Conservation (phyloP, 2,329 filamentous ascomycete genomes). For the Calonectria hongkongensis region DNA sequence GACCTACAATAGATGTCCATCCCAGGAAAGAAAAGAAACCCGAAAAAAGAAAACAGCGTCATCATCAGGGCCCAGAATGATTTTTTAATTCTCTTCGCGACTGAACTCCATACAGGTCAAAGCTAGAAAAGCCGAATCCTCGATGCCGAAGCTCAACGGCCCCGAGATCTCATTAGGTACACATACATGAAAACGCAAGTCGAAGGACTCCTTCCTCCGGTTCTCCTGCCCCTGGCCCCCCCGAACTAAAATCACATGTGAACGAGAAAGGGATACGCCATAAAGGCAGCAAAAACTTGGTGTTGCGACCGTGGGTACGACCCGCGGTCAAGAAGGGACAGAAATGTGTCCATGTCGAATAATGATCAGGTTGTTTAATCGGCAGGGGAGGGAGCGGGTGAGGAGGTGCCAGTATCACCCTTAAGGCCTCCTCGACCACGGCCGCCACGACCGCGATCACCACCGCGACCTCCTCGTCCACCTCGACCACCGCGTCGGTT, state of each 20-base stretch:
- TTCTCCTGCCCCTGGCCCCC: slow-evolving; percentile 49
- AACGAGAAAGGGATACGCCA: slow-evolving; percentile 47
- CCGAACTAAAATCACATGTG: slow-evolving; percentile 49
- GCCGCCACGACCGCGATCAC: slow-evolving; percentile 74
- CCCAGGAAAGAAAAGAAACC: slow-evolving; percentile 35
- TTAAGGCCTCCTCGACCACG: slow-evolving; percentile 75
- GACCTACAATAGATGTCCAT: slow-evolving; percentile 19
- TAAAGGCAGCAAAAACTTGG: slow-evolving; percentile 44
- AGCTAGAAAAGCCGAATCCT: slow-evolving; percentile 56
- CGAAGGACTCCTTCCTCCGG: slow-evolving; percentile 47
- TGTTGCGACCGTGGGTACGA: slow-evolving; percentile 38
- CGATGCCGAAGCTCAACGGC: slow-evolving; percentile 53
- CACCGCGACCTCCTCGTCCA: slow-evolving; percentile 74
- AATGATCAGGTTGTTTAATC: slow-evolving; percentile 54
- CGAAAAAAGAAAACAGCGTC: slow-evolving; percentile 19
- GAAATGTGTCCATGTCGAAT: slow-evolving; percentile 42
- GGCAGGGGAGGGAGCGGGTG: slow-evolving; percentile 71
- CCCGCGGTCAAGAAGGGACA: slow-evolving; percentile 43
- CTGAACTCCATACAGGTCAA: slow-evolving; percentile 59
- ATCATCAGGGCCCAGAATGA: slow-evolving; percentile 52
- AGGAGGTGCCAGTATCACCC: slow-evolving; percentile 74
- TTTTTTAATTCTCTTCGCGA: slow-evolving; percentile 56
- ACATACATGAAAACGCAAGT: slow-evolving; percentile 58
- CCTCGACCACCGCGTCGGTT: slow-evolving; percentile 74
- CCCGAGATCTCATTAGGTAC: slow-evolving; percentile 62